Base-by-base conservation (phyloP, 805 yeast species). In the Dipodascopsis tothii region DNA sequence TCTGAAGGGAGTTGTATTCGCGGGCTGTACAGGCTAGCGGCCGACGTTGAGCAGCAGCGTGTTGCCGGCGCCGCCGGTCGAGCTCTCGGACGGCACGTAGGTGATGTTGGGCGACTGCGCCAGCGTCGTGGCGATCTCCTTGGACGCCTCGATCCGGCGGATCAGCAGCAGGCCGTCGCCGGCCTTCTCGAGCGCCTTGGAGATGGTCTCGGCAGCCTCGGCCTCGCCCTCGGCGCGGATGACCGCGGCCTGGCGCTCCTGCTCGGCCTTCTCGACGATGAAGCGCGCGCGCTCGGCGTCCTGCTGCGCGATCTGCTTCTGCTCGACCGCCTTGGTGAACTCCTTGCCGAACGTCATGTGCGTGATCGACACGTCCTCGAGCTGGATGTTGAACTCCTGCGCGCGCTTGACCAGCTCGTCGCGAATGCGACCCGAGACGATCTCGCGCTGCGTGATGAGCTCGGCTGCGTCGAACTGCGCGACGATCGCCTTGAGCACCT, bases 141-240 rank as follows among this genome's bases (percentile, higher is more conserved):
- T 87, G 27, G 95, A 84, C 1, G 98, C 96, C 63, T 92, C 98
- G 56, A 92, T 78, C 69, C 97, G 78, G 74, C 98, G 78, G 58
- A 92, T 88, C 71, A 84, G 75, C 61, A 92, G 72, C 56, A 92
- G 73, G 55, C 97, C 97, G 61, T 92, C 97, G 64, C 98, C 98
- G 20, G 94, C 87, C 70, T 87, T 88, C 43, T 81, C 77, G 54
- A 92, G 75, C 3, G 97, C 96, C 66, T 80, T 84, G 28, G 96
- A 86, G 51, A 92, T 92, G 49, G 80, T 80, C 48, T 92, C 97
- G 3, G 98, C 98, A 46, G 95, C 86, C 66, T 92, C 97, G 40
- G 98, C 98, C 69, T 92, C 98, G 68, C 97, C 98, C 68, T 92
- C 98, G 22, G 98, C 98, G 59, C 97, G 79, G 55, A 92, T 88